Evolutionary conservation across 495 filamentous ascomycete genomes (phyloP).

Genomic region (Hypomontagnella submonticulosa): DNA sequence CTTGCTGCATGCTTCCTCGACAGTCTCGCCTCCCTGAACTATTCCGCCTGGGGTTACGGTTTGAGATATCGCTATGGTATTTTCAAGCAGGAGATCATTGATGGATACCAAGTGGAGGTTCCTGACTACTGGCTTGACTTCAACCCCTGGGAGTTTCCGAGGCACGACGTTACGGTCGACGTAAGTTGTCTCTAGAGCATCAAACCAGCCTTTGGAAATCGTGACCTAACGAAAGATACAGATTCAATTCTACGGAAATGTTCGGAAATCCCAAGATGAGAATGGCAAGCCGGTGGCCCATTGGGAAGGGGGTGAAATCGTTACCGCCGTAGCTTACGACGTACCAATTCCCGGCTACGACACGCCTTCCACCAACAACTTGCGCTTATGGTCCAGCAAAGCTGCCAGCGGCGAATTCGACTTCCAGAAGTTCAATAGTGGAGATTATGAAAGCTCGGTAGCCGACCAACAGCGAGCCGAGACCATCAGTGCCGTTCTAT

Average conservation of each 20-base stretch:
- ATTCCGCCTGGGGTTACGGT: conserved; percentile 96
- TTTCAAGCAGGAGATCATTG: conserved; percentile 98
- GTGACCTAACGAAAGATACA: conserved; percentile 41
- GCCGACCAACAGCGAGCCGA: conserved; percentile 95
- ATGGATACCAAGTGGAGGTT: conserved; percentile 96
- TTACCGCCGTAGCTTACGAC: conserved; percentile 94
- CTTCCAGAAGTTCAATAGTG: conserved; percentile 99
- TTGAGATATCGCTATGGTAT: conserved; percentile 96
- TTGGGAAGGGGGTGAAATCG: conserved; percentile 94
- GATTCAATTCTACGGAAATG: conserved; percentile 93
- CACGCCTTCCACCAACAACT: conserved; percentile 93
- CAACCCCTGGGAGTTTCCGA: conserved; percentile 98
- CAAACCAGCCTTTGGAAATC: not conserved
- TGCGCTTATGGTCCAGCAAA: conserved; percentile 96
- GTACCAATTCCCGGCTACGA: conserved; percentile 92
- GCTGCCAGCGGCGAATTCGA: conserved; percentile 97
- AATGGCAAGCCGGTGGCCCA: conserved; percentile 74
- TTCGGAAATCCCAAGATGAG: conserved; percentile 76
- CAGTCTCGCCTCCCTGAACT: conserved; percentile 93
- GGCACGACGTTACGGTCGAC: conserved; percentile 93
- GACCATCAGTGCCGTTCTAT: conserved; percentile 96
- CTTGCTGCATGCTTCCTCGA: conserved; percentile 97
- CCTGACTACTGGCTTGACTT: conserved; percentile 99
- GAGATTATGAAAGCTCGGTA: conserved; percentile 97
- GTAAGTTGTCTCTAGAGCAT: conserved; percentile 49